Conservation (phyloP, 1,284 basidiomycete species). For the Megacollybia platyphylla region DNA sequence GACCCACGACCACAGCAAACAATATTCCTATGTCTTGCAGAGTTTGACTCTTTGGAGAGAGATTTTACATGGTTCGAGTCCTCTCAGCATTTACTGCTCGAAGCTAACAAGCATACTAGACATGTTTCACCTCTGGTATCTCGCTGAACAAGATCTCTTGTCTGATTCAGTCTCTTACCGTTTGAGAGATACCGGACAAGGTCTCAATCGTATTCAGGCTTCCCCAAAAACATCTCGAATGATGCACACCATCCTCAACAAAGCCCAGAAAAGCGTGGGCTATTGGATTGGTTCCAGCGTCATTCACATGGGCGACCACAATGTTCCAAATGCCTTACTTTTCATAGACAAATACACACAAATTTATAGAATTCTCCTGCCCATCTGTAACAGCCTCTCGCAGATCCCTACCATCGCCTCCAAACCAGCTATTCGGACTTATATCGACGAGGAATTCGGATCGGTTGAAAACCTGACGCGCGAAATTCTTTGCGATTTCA, state of each 20-base stretch:
- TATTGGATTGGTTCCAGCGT: slow-evolving; percentile 61
- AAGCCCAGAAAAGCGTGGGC: slow-evolving; percentile 66
- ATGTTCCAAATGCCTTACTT: slow-evolving; percentile 76
- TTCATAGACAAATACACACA: slow-evolving; percentile 78
- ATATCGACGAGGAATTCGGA: slow-evolving; percentile 71
- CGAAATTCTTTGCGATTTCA: slow-evolving; percentile 71
- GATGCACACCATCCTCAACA: slow-evolving; percentile 74
- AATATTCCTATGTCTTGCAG: slow-evolving; percentile 72
- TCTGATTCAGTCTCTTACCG: slow-evolving; percentile 61
- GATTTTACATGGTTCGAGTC: slow-evolving; percentile 56
- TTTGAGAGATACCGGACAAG: slow-evolving; percentile 72
- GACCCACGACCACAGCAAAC: slow-evolving; percentile 71
- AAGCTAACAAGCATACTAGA: slow-evolving; percentile 25
- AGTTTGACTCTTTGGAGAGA: slow-evolving; percentile 76
- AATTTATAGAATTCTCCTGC: slow-evolving; percentile 74
- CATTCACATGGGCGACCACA: slow-evolving; percentile 64
- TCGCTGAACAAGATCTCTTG: slow-evolving; percentile 68
- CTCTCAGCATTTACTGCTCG: not conserved
- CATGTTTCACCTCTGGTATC: slow-evolving; percentile 75
- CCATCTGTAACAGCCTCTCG: slow-evolving; percentile 65
- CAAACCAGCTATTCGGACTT: slow-evolving; percentile 58
- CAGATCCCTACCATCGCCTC: slow-evolving; percentile 53
- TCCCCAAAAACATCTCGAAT: slow-evolving; percentile 73
- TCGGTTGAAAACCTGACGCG: slow-evolving; percentile 49
- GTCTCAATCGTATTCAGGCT: slow-evolving; percentile 71